Evolutionary conservation across 2,329 filamentous ascomycete genomes (phyloP), one percentile per base, ranked within the genome.

Genomic region (Fusarium bactridioides): DNA sequence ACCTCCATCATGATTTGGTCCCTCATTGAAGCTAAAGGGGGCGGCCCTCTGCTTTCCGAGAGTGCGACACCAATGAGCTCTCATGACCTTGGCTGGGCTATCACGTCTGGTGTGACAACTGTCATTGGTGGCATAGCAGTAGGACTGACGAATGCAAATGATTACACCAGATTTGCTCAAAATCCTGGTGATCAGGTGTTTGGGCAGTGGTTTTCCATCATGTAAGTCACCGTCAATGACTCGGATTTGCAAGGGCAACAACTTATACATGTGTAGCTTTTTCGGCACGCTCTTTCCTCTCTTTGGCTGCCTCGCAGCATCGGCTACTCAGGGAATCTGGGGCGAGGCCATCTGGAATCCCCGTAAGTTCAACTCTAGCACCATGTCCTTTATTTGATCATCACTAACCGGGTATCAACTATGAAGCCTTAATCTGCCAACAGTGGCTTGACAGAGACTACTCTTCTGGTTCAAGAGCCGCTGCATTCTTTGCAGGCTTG

Each of bases 211-310:
- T 53, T 53, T 10, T 53, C 50, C 13, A 53, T 53, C 7, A 53
- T 53, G 50, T 53, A 5, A 38, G 50, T 53, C 1, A 1, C 2
- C 16, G 9, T 9, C 3, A 25, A 19, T 2, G 1, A 6, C 12
- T 16, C 0, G 4, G 12, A 9, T 21, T 7, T 21, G 0, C 0
- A 37, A 16, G 7, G 0, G 7, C 18, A 16, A 2, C 2, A 21
- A 7, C 31, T 53, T 9, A 53, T 2, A 10, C 29, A 10, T 27
- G 3, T 6, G 4, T 4, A 53, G 50, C 23, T 38, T 53, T 27
- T 53, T 53, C 33, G 50, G 50, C 9, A 53, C 50, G 0, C 33
- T 53, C 0, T 53, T 53, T 3, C 50, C 50, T 5, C 50, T 53
- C 4, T 53, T 53, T n/a, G 50, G 50, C 1, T 53, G 50, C 0